Conservation (phyloP, 257 asterid species). For the Scutellaria galericulata region DNA sequence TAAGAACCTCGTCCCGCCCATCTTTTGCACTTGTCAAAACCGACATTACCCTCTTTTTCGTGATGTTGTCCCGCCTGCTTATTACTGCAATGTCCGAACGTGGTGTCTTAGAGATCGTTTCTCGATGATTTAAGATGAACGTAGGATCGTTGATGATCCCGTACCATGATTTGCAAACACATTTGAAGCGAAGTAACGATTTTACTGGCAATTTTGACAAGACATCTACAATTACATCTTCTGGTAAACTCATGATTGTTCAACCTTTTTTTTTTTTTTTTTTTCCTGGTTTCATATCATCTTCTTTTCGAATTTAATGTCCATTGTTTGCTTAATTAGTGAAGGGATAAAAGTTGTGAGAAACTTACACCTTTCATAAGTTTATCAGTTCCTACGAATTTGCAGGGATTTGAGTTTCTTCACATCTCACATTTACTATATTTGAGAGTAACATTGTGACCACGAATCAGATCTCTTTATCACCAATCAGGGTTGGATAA, state of each 20-base stretch:
- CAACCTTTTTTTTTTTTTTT: neutral
- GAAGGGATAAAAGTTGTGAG: neutral
- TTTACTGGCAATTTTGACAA: slow-evolving; percentile 46
- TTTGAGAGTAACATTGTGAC: too few species aligned
- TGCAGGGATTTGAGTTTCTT: slow-evolving; percentile 12
- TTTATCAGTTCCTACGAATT: slow-evolving; percentile 23
- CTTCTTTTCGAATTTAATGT: neutral
- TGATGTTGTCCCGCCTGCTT: slow-evolving; percentile 46
- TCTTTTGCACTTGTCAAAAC: slow-evolving; percentile 10
- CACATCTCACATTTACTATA: neutral
- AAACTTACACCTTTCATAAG: slow-evolving; percentile 30
- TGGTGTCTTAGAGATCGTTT: neutral
- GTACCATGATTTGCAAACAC: slow-evolving; percentile 56
- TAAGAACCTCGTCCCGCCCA: slow-evolving; percentile 23
- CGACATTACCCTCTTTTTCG: slow-evolving; percentile 50
- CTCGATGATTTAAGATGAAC: slow-evolving; percentile 42
- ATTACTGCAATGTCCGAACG: slow-evolving; percentile 37
- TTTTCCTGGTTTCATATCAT: neutral
- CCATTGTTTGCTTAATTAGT: too few species aligned
- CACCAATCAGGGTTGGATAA: too few species aligned
- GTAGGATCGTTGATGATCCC: slow-evolving; percentile 36
- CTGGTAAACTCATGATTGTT: slow-evolving; percentile 41
- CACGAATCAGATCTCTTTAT: neutral
- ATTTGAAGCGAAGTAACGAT: slow-evolving; percentile 49
- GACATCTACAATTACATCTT: slow-evolving; percentile 54